phyloP scores from a whole-genome alignment of 2,329 filamentous ascomycete genomes.

The Xylariaceae sp. region DNA sequence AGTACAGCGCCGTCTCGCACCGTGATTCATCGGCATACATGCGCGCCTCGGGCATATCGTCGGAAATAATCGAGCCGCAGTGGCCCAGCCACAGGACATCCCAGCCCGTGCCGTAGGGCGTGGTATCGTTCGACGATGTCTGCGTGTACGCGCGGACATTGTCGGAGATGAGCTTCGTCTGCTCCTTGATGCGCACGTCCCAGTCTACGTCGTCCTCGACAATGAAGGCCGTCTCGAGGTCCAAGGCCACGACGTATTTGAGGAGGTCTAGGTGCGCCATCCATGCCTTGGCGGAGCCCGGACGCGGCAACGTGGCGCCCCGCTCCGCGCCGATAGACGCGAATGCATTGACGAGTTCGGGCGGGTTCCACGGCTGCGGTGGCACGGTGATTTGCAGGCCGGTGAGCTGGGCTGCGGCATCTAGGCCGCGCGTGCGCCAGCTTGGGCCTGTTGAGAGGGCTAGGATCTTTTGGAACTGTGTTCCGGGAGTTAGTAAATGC shows the following conservation, averaged over 20 bases:
- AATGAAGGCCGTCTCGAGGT: constrained; percentile 27
- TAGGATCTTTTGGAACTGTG: constrained; percentile 1
- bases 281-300: constrained; percentile 28
- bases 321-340: constrained; percentile 17
- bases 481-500: not conserved
- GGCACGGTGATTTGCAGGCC: constrained; percentile 32
- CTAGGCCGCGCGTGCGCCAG: constrained; percentile 35
- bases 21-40: constrained; percentile 23
- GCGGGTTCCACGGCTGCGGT: constrained; percentile 29
- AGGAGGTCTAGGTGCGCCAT: constrained; percentile 32
- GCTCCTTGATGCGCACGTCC: constrained; percentile 33
- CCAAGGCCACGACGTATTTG: constrained; percentile 27
- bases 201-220: constrained; percentile 37
- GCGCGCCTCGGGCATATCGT: constrained; percentile 12
- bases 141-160: constrained; percentile 30
- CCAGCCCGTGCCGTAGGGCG: constrained; percentile 32
- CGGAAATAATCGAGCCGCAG: constrained; percentile 29
- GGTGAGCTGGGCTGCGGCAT: constrained; percentile 32
- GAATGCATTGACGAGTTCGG: constrained; percentile 29
- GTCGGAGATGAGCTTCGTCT: constrained; percentile 30
- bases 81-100: constrained; percentile 37
- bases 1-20: constrained; percentile 22
- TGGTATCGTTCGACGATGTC: not conserved
- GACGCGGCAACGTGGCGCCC: constrained; percentile 8
- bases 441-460: constrained; percentile 20